Evolutionary conservation across 2,329 filamentous ascomycete species (phyloP).

Genomic region (Aspergillus nomiae): DNA sequence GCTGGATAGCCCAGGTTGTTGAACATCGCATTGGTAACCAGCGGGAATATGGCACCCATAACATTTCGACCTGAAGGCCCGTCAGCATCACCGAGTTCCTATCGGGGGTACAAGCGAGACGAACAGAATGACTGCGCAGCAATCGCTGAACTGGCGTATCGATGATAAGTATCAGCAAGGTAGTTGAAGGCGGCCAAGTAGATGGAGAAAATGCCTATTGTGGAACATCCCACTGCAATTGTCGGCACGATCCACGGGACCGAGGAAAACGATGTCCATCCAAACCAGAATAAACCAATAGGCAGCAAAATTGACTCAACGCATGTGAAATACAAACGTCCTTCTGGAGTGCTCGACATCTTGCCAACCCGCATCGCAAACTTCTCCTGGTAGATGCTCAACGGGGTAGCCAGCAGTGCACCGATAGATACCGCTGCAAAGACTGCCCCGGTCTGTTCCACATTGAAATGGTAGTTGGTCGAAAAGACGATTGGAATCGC

Average conservation of each 20-base stretch:
- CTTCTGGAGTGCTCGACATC: constrained; percentile 62
- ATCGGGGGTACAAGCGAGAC: not conserved
- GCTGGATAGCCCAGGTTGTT: constrained; percentile 65
- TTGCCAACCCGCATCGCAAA: constrained; percentile 56
- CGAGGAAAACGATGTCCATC: constrained; percentile 62
- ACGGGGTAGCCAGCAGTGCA: constrained; percentile 61
- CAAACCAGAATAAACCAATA: constrained; percentile 74
- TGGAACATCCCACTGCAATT: constrained; percentile 69
- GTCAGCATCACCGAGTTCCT: not conserved
- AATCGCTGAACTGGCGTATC: constrained; percentile 77
- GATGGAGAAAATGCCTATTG: constrained; percentile 79
- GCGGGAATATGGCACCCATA: constrained; percentile 73
- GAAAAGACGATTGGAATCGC: constrained; percentile 75
- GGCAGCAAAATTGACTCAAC: constrained; percentile 72
- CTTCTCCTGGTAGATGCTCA: constrained; percentile 71
- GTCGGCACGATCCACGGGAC: constrained; percentile 71
- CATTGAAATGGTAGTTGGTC: constrained; percentile 65
- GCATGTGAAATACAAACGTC: constrained; percentile 77
- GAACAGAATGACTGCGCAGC: constrained; percentile 77
- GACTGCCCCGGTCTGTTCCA: constrained; percentile 66
- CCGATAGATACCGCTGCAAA: constrained; percentile 70
- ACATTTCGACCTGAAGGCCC: constrained; percentile 63
- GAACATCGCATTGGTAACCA: constrained; percentile 73
- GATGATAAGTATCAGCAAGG: constrained; percentile 80
- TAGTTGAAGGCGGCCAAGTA: constrained; percentile 91